phyloP scores from a whole-genome alignment of 495 filamentous ascomycete species.

The Aspergillus incahuasiensis region DNA sequence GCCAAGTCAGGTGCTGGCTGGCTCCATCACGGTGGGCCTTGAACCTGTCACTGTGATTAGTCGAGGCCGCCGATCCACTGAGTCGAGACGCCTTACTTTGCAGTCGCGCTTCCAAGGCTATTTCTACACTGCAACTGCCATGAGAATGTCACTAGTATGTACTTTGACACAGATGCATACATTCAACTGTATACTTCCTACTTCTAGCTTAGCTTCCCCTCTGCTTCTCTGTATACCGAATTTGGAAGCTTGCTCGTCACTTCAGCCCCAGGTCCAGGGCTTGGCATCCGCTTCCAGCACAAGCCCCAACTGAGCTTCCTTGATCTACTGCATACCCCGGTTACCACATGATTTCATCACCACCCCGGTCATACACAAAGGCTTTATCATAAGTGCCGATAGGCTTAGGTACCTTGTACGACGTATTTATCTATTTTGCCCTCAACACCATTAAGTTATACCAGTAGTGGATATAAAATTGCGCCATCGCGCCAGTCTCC shows the following conservation, averaged over 20 bases:
- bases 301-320: slow-evolving; percentile 15
- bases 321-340: slow-evolving; percentile 11
- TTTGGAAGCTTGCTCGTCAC: not conserved
- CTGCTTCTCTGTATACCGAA: not conserved
- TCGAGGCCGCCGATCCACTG: not conserved
- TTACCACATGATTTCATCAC: slow-evolving; percentile 40
- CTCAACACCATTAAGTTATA: not conserved
- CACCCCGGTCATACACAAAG: not conserved
- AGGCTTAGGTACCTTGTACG: not conserved
- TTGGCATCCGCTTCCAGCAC: not conserved
- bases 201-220: no score
- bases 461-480: slow-evolving; percentile 6
- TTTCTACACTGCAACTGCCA: not conserved
- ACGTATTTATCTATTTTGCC: not conserved
- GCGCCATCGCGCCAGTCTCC: slow-evolving; percentile 2
- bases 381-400: not conserved
- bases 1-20: slow-evolving; percentile 5
- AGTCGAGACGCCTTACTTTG: not conserved
- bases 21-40: not conserved
- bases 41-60: not conserved
- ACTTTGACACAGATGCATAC: not conserved
- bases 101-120: not conserved
- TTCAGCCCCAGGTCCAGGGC: not conserved
- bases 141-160: not conserved
- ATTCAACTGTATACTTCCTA: no score